Evolutionary conservation across 805 yeast genomes (phyloP).

Genomic region (Nakazawaea laoshanensis): DNA sequence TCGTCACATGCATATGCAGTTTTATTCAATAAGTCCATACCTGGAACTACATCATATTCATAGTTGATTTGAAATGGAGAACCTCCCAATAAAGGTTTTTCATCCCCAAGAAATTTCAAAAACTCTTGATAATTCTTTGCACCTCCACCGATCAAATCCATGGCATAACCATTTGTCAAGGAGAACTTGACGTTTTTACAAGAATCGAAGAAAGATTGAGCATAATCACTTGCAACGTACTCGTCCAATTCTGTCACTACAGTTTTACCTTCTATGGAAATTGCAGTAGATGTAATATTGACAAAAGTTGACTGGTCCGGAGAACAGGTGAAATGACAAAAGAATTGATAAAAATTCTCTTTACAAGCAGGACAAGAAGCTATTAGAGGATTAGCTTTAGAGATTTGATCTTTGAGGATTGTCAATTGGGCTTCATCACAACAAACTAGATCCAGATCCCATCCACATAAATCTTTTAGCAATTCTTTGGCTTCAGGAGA

Average conservation of each 20-base stretch:
- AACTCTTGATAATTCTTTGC: constrained; percentile 68
- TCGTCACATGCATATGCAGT: constrained; percentile 47
- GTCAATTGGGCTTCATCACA: constrained; percentile 60
- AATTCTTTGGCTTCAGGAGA: constrained; percentile 32
- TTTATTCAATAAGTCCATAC: constrained; percentile 22
- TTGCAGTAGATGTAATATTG: constrained; percentile 47
- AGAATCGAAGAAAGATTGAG: constrained; percentile 63
- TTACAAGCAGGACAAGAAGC: constrained; percentile 93
- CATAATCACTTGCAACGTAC: constrained; percentile 51
- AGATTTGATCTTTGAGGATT: constrained; percentile 47
- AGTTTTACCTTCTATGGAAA: constrained; percentile 36
- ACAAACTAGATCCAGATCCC: constrained; percentile 50
- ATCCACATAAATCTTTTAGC: constrained; percentile 67
- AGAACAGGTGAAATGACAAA: constrained; percentile 87
- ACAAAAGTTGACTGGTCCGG: constrained; percentile 73
- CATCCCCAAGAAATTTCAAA: constrained; percentile 86
- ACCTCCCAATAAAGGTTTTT: constrained; percentile 89
- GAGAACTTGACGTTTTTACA: constrained; percentile 87
- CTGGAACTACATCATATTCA: constrained; percentile 27
- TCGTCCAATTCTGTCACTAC: constrained; percentile 69
- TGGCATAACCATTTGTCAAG: constrained; percentile 92
- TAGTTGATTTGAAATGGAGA: constrained; percentile 92
- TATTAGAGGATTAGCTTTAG: constrained; percentile 71
- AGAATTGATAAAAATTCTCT: constrained; percentile 74
- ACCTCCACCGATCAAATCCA: constrained; percentile 98